These are phyloP conservation scores for Rhodotorula graminis DNA, from an alignment of 768 basidiomycete genomes.

Conservation along the genomic window DNA sequence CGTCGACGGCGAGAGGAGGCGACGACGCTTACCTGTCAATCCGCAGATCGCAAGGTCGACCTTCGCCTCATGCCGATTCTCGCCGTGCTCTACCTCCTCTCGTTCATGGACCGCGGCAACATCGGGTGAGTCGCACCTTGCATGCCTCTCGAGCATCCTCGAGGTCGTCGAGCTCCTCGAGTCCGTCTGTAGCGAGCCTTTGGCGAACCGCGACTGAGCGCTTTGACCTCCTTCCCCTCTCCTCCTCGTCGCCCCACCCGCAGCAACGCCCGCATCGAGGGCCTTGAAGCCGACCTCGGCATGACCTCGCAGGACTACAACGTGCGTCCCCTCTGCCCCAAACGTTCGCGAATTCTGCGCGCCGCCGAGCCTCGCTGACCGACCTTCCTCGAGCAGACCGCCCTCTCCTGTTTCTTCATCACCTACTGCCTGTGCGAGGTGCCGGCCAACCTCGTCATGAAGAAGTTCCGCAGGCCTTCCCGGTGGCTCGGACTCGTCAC, in stretches of 20 bases:
- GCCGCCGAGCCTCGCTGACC: not conserved
- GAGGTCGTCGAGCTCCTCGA: too few species aligned
- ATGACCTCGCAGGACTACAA: constrained; percentile 37
- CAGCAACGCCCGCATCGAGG: not conserved
- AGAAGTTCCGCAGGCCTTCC: not conserved
- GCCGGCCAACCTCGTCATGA: constrained; percentile 2
- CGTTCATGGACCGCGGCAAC: constrained; percentile 34
- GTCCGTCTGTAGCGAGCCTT: too few species aligned
- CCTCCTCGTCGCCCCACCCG: too few species aligned
- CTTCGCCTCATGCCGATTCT: constrained; percentile 17
- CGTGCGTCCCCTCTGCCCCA: not conserved
- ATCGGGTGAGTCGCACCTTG: constrained; percentile 4
- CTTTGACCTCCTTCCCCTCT: too few species aligned
- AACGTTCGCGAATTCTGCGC: too few species aligned
- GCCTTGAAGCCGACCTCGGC: constrained; percentile 37
- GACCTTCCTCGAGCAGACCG: not conserved
- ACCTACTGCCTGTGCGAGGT: constrained; percentile 8
- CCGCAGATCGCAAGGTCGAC: constrained; percentile 25
- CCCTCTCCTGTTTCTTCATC: not conserved
- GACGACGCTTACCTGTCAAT: too few species aligned
- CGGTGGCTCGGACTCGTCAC: constrained; percentile 36
- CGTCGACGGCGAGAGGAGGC: too few species aligned
- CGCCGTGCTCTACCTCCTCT: not conserved
- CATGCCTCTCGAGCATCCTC: too few species aligned
- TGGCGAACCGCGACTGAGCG: too few species aligned